Evolutionary conservation across 1,284 basidiomycete genomes (phyloP).

Genomic region (Farysia itapuensis): DNA sequence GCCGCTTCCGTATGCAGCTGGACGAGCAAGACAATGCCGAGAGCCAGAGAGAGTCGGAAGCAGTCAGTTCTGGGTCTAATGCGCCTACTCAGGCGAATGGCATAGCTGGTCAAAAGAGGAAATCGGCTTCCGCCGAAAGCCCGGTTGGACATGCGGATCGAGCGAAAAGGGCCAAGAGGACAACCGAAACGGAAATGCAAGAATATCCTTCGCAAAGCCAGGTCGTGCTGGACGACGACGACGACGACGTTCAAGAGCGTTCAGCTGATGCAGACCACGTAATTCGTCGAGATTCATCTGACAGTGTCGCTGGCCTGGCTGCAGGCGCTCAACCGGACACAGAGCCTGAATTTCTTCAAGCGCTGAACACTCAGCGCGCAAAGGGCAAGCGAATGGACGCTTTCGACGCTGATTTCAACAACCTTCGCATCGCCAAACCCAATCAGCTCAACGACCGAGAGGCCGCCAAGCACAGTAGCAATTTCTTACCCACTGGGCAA

Average conservation of each 20-base stretch:
- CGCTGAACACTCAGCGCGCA: conserved; percentile 37
- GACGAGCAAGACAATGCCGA: conserved; percentile 32
- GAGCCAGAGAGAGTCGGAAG: conserved; percentile 3
- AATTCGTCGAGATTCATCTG: conserved; percentile 4
- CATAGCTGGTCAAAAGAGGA: not conserved
- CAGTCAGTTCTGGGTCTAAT: too few species aligned
- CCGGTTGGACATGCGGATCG: too few species aligned
- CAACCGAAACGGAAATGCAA: too few species aligned
- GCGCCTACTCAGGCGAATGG: too few species aligned
- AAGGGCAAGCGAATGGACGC: conserved; percentile 37
- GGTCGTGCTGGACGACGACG: too few species aligned
- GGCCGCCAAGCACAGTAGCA: not conserved
- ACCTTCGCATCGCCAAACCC: conserved; percentile 34
- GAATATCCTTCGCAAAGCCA: too few species aligned
- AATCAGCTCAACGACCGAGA: not conserved
- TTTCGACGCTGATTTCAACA: conserved; percentile 51
- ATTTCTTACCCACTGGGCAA: not conserved
- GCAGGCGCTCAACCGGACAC: conserved; percentile 24
- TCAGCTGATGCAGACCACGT: conserved; percentile 6
- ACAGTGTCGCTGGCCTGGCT: conserved; percentile 1
- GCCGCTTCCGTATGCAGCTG: conserved; percentile 33
- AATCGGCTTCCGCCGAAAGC: too few species aligned
- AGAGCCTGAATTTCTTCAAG: conserved; percentile 43
- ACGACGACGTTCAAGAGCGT: not conserved
- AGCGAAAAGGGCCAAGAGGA: not conserved